Conservation (phyloP, 805 yeast species). For the Priceomyces medius region DNA sequence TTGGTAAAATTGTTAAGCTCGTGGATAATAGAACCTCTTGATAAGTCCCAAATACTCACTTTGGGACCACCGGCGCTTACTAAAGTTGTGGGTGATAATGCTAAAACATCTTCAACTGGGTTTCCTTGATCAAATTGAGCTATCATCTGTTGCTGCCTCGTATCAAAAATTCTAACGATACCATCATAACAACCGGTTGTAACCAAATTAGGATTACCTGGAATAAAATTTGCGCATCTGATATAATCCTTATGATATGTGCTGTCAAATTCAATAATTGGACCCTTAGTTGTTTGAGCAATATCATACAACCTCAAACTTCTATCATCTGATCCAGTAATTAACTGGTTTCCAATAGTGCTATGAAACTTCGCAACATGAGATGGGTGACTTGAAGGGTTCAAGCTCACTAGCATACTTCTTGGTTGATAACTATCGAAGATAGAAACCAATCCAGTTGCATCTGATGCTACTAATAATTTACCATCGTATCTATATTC, state of each 20-base stretch:
- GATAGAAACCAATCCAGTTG: constrained; percentile 87
- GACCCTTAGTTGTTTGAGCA: constrained; percentile 65
- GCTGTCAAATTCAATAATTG: constrained; percentile 59
- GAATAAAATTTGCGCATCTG: constrained; percentile 76
- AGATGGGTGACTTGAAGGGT: constrained; percentile 83
- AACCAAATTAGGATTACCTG: constrained; percentile 71
- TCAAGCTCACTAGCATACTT: constrained; percentile 72
- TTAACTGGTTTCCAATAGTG: constrained; percentile 63
- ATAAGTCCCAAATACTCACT: constrained; percentile 88
- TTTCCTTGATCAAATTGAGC: constrained; percentile 59
- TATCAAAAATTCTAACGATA: constrained; percentile 75
- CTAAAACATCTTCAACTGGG: constrained; percentile 84
- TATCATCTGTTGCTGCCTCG: constrained; percentile 61
- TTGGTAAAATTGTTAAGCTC: constrained; percentile 87
- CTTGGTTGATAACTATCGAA: constrained; percentile 83
- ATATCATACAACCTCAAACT: constrained; percentile 86
- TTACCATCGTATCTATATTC: constrained; percentile 91
- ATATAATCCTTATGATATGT: constrained; percentile 84
- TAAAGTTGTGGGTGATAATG: constrained; percentile 71
- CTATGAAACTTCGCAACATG: constrained; percentile 94
- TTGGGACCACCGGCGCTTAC: constrained; percentile 79
- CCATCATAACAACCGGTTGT: constrained; percentile 96
- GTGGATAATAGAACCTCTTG: constrained; percentile 68
- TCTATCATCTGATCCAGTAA: constrained; percentile 91
- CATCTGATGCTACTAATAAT: constrained; percentile 90